These are phyloP conservation scores for Axilococcus clingmanii DNA, from an alignment of 139 green algal genomes.

Conservation along the genomic window DNA sequence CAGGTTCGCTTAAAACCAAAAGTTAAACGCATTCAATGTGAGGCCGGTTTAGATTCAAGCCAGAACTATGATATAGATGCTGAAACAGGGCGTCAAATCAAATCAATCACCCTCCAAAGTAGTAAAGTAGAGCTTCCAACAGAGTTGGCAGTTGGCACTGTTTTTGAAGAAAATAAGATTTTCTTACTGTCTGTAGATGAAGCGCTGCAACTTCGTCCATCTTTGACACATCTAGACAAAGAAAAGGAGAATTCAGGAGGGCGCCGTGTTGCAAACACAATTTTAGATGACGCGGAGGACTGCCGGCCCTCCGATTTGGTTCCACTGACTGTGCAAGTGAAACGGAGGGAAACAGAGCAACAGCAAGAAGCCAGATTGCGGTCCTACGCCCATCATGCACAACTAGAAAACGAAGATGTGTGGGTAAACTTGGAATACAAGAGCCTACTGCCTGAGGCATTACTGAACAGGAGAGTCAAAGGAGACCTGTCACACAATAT, in stretches of 20 bases:
- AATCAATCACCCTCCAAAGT: slow-evolving; percentile 40
- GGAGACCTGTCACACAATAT: background rate
- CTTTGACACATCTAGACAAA: slow-evolving; percentile 53
- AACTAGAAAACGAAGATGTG: slow-evolving; percentile 34
- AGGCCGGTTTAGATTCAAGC: slow-evolving; percentile 45
- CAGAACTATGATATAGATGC: slow-evolving; percentile 50
- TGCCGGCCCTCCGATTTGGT: slow-evolving; percentile 14
- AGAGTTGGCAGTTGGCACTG: slow-evolving; percentile 43
- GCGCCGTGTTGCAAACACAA: background rate
- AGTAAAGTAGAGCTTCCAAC: slow-evolving; percentile 20
- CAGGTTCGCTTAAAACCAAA: slow-evolving; percentile 56
- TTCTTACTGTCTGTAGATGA: slow-evolving; percentile 70
- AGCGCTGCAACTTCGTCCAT: slow-evolving; percentile 66
- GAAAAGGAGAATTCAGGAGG: slow-evolving; percentile 5
- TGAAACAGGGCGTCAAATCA: slow-evolving; percentile 18
- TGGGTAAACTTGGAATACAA: slow-evolving; percentile 25
- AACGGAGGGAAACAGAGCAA: slow-evolving; percentile 73
- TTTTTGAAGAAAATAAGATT: slow-evolving; percentile 51
- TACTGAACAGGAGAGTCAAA: slow-evolving; percentile 2
- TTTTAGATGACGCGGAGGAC: background rate
- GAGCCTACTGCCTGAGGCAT: too few relatives aligned
- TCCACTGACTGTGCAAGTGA: slow-evolving; percentile 45
- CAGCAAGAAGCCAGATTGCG: slow-evolving; percentile 58
- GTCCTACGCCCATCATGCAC: slow-evolving; percentile 50
- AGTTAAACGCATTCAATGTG: slow-evolving; percentile 25